phyloP scores from a whole-genome alignment of 192 early-diverging fungal genomes.

The Paraglomus brasilianum region DNA sequence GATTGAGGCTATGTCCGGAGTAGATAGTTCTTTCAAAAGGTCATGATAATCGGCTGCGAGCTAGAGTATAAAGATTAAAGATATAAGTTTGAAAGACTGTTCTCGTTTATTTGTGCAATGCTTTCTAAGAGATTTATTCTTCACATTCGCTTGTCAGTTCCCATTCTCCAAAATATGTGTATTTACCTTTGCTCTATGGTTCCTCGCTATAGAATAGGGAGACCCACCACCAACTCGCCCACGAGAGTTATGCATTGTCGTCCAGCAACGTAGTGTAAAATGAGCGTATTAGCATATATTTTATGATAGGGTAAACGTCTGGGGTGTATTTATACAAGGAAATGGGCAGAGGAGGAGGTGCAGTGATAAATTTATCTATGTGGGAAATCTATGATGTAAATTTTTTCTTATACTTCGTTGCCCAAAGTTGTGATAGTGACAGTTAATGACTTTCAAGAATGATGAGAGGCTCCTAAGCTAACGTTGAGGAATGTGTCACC shows the following conservation, averaged over 20 bases:
- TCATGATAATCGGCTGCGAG: conserved; percentile 60
- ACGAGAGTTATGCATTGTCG: conserved; percentile 32
- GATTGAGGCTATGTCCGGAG: conserved; percentile 49
- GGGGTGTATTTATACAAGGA: too few relatives aligned
- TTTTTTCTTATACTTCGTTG: too few relatives aligned
- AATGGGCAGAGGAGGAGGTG: too few relatives aligned
- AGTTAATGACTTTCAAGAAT: too few relatives aligned
- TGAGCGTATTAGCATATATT: conserved; percentile 21
- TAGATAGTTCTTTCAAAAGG: conserved; percentile 59
- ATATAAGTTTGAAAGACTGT: background rate
- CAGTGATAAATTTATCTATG: too few relatives aligned
- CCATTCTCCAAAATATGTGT: conserved; percentile 3
- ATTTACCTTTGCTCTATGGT: conserved; percentile 48
- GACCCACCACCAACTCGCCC: conserved; percentile 1
- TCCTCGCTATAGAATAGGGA: conserved; percentile 31
- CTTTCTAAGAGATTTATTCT: too few relatives aligned
- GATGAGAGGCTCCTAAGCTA: too few relatives aligned
- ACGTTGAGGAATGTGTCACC: too few relatives aligned
- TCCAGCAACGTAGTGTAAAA: conserved; percentile 30
- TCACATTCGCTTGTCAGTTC: too few relatives aligned
- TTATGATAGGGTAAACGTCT: background rate
- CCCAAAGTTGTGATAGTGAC: too few relatives aligned
- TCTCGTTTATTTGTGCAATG: background rate
- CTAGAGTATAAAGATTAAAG: conserved; percentile 33
- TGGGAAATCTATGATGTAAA: too few relatives aligned